Base-by-base conservation (phyloP, 805 yeast genomes). In the Saccharomycopsis microspora region DNA sequence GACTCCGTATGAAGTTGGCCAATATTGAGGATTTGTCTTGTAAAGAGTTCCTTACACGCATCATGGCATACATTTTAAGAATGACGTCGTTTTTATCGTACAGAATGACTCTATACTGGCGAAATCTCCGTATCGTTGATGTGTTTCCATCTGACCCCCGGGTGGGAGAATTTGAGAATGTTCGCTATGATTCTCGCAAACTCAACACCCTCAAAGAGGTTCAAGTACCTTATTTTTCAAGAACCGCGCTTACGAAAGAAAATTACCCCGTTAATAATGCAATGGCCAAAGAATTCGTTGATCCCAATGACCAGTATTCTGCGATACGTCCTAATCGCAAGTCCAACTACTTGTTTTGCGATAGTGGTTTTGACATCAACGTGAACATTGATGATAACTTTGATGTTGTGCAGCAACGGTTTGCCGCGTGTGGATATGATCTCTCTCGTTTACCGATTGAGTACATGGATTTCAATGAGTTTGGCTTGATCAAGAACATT, bases 31-130 rank as follows among this genome's bases (percentile, higher is more conserved):
- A 39, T 32, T 32, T 44, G 32, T 1, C 8, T n/a, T 9, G 36
- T n/a, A 9, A 34, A 9, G 36, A 34, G n/a, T 34, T 34, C n/a
- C n/a, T 8, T n/a, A n/a, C n/a, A n/a, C 8, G 36, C 10, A 34
- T 34, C n/a, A n/a, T 46, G 3, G 41, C 49, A 6, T 51, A 49
- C 30, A 39, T 51, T 36, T 36, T 46, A 2, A 35, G 54, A 30
- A 11, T 44, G 4, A 45, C 41, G n/a, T 49, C 54, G 19, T 51
- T 51, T 35, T 40, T 51, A n/a, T 29, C 43, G 4, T 34, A 43
- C 32, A 30, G 54, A 5, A 33, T 43, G 28, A 39, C 45, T 36
- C 32, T 36, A 2, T 51, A 27, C 34, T 11, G 43, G n/a, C 37
- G 42, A 31, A 51, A 43, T 33, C 9, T 41, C 34, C 6, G 28